A percentile compares a stretch with the other conserved stretches of the same genome.
phyloP scores from a whole-genome alignment of 192 early-diverging fungal species.

The Rhizophagus clarus region DNA sequence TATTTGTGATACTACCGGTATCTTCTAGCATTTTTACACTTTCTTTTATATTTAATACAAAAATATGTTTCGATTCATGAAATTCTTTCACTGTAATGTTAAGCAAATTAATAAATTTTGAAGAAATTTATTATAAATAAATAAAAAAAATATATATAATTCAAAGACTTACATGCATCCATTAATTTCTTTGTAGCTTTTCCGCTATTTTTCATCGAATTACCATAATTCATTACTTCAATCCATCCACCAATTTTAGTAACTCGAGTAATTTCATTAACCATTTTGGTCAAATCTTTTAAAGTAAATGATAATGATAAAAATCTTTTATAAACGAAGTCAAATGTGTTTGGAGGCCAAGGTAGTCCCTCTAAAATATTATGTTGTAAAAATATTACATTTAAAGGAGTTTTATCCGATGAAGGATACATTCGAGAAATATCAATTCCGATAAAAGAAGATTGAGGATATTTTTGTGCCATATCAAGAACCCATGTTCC shows the following conservation, averaged over 20 bases:
- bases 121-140: background rate
- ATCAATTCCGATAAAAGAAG: too few relatives aligned
- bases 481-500: too few relatives aligned
- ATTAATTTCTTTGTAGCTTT: background rate
- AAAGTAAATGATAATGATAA: constrained; percentile 15
- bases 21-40: background rate
- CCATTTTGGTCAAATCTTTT: background rate
- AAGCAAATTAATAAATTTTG: background rate
- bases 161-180: constrained; percentile 14
- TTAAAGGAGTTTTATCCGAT: too few relatives aligned
- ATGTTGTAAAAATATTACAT: too few relatives aligned
- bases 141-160: too few relatives aligned
- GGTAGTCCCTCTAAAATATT: too few relatives aligned
- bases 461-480: too few relatives aligned
- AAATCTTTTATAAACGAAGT: too few relatives aligned
- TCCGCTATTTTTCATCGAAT: background rate
- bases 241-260: constrained; percentile 17
- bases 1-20: background rate
- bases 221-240: constrained; percentile 12
- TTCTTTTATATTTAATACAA: background rate
- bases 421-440: too few relatives aligned
- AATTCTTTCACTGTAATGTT: background rate
- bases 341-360: too few relatives aligned
- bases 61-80: background rate
- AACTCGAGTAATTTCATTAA: constrained; percentile 20